Percentiles rank a stretch among this genome's conserved stretches.
Evolutionary conservation across 2,329 filamentous ascomycete genomes (phyloP).

Genomic region (Cyphellophora europaea): DNA sequence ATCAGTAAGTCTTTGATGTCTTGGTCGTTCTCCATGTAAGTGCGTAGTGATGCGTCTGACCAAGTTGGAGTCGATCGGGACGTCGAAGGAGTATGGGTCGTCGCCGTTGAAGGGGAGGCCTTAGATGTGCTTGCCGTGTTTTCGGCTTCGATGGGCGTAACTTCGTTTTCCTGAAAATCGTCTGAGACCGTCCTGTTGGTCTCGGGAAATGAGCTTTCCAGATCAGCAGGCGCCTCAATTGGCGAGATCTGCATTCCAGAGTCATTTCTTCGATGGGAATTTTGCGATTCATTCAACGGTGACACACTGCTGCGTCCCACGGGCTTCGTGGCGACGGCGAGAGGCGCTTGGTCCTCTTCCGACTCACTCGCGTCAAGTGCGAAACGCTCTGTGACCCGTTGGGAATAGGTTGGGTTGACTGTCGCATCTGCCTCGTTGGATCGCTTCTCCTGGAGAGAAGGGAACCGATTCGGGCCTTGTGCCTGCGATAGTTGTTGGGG

Average conservation of each 20-base stretch:
- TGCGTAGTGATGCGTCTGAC: slow-evolving; percentile 77
- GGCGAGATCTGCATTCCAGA: slow-evolving; percentile 61
- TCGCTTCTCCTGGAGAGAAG: slow-evolving; percentile 17
- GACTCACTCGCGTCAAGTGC: slow-evolving; percentile 17
- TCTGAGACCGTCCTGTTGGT: slow-evolving; percentile 5
- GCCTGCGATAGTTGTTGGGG: slow-evolving; percentile 3
- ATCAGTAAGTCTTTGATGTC: slow-evolving; percentile 84
- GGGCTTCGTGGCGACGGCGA: slow-evolving; percentile 6
- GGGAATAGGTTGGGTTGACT: slow-evolving; percentile 14
- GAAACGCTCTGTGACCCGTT: slow-evolving; percentile 17
- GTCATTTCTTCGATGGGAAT: slow-evolving; percentile 49
- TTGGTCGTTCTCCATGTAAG: slow-evolving; percentile 82
- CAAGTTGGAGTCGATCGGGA: slow-evolving; percentile 55
- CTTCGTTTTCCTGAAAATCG: slow-evolving; percentile 21
- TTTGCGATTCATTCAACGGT: slow-evolving; percentile 10
- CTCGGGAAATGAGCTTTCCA: neutral
- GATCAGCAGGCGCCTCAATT: slow-evolving; percentile 39
- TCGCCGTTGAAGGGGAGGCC: slow-evolving; percentile 30
- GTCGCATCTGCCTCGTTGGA: slow-evolving; percentile 9
- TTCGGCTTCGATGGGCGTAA: slow-evolving; percentile 24
- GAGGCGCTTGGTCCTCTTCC: slow-evolving; percentile 14
- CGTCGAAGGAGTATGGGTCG: slow-evolving; percentile 47
- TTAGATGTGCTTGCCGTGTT: slow-evolving; percentile 21
- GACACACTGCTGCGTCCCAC: slow-evolving; percentile 9
- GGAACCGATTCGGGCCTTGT: slow-evolving; percentile 13